These are phyloP conservation scores for Heterobasidion occidentale DNA, from an alignment of 1,284 basidiomycete species.

Conservation along the genomic window DNA sequence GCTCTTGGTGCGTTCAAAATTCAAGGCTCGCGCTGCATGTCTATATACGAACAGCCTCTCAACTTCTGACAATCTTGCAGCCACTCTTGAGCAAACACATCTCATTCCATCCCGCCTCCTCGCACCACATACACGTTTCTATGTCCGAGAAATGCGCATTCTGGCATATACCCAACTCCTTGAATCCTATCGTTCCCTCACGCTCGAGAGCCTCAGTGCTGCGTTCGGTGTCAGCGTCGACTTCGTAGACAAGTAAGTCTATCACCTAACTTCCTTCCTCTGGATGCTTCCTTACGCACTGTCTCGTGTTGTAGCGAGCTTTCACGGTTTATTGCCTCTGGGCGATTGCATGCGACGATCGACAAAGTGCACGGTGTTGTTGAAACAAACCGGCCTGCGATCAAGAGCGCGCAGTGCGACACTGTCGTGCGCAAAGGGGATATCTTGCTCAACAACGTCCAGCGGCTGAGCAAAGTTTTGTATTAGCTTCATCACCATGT, in stretches of 20 bases:
- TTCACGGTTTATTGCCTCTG: conserved; percentile 87
- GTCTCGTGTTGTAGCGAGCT: conserved; percentile 56
- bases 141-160: conserved; percentile 95
- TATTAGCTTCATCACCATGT: conserved; percentile 31
- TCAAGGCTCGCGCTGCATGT: too few relatives aligned
- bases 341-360: conserved; percentile 86
- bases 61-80: conserved; percentile 26
- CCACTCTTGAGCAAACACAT: conserved; percentile 82
- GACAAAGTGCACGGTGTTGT: conserved; percentile 94
- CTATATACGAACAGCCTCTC: not conserved
- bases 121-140: conserved; percentile 83
- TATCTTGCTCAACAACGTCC: conserved; percentile 74
- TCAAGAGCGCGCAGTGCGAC: conserved; percentile 89
- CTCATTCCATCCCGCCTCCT: conserved; percentile 84
- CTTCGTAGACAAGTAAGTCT: conserved; percentile 77
- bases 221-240: conserved; percentile 89
- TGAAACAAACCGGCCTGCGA: conserved; percentile 84
- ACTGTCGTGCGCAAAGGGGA: conserved; percentile 87
- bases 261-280: not conserved
- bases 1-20: conserved; percentile 54
- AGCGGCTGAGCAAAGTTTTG: conserved; percentile 68
- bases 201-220: conserved; percentile 77
- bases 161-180: conserved; percentile 90
- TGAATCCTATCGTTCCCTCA: conserved; percentile 87
- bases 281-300: not conserved